These are phyloP conservation scores for Cryphonectria naterciae DNA, from an alignment of 2,329 filamentous ascomycete genomes.

Conservation along the genomic window DNA sequence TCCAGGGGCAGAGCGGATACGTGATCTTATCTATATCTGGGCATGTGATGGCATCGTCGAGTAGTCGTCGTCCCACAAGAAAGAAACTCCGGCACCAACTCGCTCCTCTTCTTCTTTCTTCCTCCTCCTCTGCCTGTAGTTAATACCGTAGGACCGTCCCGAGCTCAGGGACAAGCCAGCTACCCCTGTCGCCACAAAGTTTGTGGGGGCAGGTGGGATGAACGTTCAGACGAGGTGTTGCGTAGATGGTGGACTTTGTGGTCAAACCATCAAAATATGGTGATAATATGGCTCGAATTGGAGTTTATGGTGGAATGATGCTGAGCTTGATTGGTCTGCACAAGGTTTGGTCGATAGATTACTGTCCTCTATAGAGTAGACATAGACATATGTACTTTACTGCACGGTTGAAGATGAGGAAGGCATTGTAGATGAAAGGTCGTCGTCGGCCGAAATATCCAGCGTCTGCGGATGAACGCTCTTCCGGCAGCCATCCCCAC, in stretches of 20 bases:
- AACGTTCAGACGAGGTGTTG: conserved; percentile 17
- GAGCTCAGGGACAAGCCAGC: not conserved
- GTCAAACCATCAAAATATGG: not conserved
- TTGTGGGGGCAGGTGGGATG: conserved; percentile 18
- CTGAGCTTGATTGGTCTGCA: not conserved
- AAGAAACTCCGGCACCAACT: not conserved
- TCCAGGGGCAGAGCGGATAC: not conserved
- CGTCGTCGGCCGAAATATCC: not conserved
- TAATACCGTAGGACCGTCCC: not conserved
- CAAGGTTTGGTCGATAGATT: not conserved
- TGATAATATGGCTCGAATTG: not conserved
- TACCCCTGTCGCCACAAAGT: conserved; percentile 19
- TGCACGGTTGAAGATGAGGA: no score
- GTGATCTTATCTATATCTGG: not conserved
- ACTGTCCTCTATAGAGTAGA: not conserved
- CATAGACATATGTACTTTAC: not conserved
- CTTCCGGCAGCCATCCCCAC: not conserved
- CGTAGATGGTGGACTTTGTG: not conserved
- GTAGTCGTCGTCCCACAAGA: not conserved
- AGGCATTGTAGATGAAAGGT: not conserved
- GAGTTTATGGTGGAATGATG: not conserved
- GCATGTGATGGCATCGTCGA: not conserved
- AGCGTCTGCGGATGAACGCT: not conserved
- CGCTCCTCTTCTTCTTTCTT: not conserved
- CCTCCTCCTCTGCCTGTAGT: not conserved